Evolutionary conservation across 257 asterid species (phyloP), one percentile per base, ranked within the genome.

Genomic region (Jacaranda copaia): DNA sequence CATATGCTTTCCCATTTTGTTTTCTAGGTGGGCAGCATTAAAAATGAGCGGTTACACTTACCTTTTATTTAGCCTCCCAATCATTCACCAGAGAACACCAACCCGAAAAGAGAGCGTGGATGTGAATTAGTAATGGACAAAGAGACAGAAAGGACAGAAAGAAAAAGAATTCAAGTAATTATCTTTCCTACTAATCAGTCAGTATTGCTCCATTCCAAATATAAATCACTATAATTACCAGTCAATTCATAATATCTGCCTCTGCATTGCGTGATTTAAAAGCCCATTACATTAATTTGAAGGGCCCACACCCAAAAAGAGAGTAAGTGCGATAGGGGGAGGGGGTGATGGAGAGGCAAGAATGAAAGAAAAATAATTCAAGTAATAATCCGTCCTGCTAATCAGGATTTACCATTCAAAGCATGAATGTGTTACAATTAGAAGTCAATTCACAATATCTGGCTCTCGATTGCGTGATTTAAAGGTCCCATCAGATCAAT

Each of bases 211-310:
- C 15, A 35, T 13, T 48, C 42, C 68, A 25, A 38, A 59, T 49
- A 19, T 20, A 48, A 77, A 68, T 60, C 52, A 5, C 25, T 55
- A 64, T 19, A 76, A 52, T 63, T 48, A 68, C 53, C 25, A 59
- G 38, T 61, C 42, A 39, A 49, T 72, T 72, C 19, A 73, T 67
- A 55, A 72, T 45, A 78, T 55, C 51, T 43, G 75, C 67, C 62
- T 42, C 36, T 40, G 45, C 64, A 36, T 75, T 77, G 43, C 55
- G 51, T 67, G 56, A 55, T 39, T 76, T 52, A 61, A 53, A 53
- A 67, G 51, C 45, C n/a, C 20, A 11, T 49, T 40, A 67, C 60
- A 78, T 56, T 18, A 55, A 75, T 53, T 68, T 42, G 66, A 82
- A 51, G n/a, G 4, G n/a, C 59, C 68, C 55, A 58, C 64, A 15